Evolutionary conservation across 2,329 filamentous ascomycete species (phyloP), one percentile per base, ranked within the genome.

Genomic region (Pyricularia pennisetigena): DNA sequence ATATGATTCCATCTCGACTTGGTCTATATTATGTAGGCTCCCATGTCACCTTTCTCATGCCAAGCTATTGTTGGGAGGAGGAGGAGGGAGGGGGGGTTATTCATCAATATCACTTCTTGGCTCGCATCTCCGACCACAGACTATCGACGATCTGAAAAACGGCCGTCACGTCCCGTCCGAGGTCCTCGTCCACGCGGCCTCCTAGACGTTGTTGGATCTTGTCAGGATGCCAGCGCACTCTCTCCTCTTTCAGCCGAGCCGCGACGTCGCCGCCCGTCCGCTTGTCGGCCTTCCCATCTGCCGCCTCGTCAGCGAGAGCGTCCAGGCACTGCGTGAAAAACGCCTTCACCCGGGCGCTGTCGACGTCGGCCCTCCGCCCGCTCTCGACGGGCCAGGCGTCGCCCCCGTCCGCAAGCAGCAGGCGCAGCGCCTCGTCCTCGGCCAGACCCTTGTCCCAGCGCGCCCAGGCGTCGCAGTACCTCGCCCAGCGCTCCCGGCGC

Each of bases 191-290:
- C 65, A 97, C 87, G 14, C 49, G 35, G 26, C 86, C 87, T 3
- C 93, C 92, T 70, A 97, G 89, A 67, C 88, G 87, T 79, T 97
- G 95, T 81, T 97, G 93, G 68, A 98, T 91, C 82, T 98, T 99
- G 79, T 99, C 95, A 4, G 95, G 95, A 81, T 99, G 95, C 95
- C 95, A 99, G 20, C 93, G 85, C 23, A 98, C 89, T 67, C 95
- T 87, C 81, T 99, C 95, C 5, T 87, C 81, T 78, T 97, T 97
- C 67, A 98, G 82, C 69, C 77, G 80, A 8, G 81, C 78, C 24
- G 82, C 75, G 66, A 83, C 82, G 10, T 79, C 79, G 9, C n/a
- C 66, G 16, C 41, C 41, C 16, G 8, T 14, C 24, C 35, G 32
- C 12, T 29, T 49, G 41, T 28, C 24, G n/a, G 57, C n/a, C 57